Evolutionary conservation across 192 early-diverging fungal genomes (phyloP), one percentile per base, ranked within the genome.

Genomic region (Backusella australiensis): DNA sequence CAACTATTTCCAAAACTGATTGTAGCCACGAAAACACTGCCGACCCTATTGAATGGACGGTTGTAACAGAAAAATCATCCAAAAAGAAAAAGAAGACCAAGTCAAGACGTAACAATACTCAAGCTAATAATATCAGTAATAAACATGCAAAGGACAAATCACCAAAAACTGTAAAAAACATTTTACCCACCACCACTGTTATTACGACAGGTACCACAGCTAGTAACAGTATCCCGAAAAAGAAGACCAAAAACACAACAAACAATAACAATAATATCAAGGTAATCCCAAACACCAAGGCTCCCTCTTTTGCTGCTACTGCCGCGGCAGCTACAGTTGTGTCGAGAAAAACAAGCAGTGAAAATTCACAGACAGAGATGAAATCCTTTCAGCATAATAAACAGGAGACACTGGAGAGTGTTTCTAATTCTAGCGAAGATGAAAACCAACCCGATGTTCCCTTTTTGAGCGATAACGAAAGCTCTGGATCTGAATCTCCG

Each of bases 231-330:
- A 69, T 12, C 21, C 38, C 19, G 19, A 69, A 69, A 69, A 69
- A 69, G 36, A 69, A 35, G 19, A 32, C 17, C 19, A 39, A 69
- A 41, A 69, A 69, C 68, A 69, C n/a, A 35, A 69, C 34, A 69
- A 35, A 69, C n/a, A 69, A 67, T 67, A 67, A 17, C 67, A 68
- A 69, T 38, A 69, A 69, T 38, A 69, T 39, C 12, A 69, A 69
- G 3, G 1, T 21, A 41, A 36, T 15, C 2, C 7, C n/a, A 36
- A 19, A 21, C 34, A 26, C 7, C 21, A n/a, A 7, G 6, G 4
- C 21, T 11, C 8, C 17, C 19, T n/a, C 67, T 35, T 36, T 36
- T n/a, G 67, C 29, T 34, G 19, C 56, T 29, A 63, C 56, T 29
- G 21, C 56, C 12, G 56, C 23, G 8, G 12, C 56, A 3, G 23